A percentile compares a stretch with the other conserved stretches of the same genome.
Conservation (phyloP, 139 green algal species). For the Spirogloea muscicola region DNA sequence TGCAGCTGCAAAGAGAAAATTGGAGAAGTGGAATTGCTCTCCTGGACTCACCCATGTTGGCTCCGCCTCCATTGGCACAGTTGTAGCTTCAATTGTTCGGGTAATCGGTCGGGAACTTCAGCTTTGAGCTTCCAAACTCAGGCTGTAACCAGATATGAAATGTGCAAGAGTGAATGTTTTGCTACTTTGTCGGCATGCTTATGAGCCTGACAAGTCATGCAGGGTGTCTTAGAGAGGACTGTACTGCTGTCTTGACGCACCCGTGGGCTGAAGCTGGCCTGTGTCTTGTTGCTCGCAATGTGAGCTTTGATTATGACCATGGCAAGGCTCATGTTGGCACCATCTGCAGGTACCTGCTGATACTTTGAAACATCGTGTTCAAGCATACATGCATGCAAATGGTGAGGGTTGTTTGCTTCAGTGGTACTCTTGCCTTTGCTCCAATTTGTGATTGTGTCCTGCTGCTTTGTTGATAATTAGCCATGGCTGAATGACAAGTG, state of each 20-base stretch:
- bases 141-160: neutral
- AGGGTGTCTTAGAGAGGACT: neutral
- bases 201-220: neutral
- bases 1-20: slow-evolving; percentile 38
- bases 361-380: slow-evolving; percentile 71
- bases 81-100: slow-evolving; percentile 42
- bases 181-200: neutral
- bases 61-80: slow-evolving; percentile 37
- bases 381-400: slow-evolving; percentile 66
- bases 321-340: neutral
- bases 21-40: slow-evolving; percentile 40
- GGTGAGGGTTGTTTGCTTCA: slow-evolving; percentile 25
- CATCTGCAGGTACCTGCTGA: slow-evolving; percentile 65
- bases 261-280: neutral
- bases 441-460: slow-evolving; percentile 3
- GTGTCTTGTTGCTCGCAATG: slow-evolving; percentile 51
- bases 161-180: neutral
- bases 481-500: neutral
- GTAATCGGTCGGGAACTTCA: slow-evolving; percentile 26
- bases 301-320: slow-evolving; percentile 26
- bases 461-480: neutral
- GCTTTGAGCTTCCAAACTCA: neutral
- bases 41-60: slow-evolving; percentile 29
- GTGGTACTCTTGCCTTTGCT: neutral
- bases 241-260: neutral